Base-by-base conservation (phyloP, 345 rosid genomes). In the Reutealis trisperma region DNA sequence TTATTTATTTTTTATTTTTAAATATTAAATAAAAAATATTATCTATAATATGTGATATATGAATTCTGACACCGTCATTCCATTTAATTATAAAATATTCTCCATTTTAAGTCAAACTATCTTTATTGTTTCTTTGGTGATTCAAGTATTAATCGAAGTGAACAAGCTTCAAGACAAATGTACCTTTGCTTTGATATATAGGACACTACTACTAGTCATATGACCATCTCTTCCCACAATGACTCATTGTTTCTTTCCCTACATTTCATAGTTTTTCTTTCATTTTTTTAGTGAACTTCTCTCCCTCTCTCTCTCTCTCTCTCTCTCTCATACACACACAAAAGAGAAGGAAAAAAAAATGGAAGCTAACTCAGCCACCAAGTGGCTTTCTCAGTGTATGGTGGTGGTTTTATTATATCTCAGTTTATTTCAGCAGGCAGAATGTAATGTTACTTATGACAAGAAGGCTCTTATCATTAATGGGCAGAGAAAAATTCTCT, bases 401-500 rank as follows among this genome's bases (percentile, higher is more conserved):
- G 5, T 85, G n/a, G 34, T 83, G 57, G n/a, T n/a, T n/a, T 45
- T 80, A 14, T 52, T 80, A 14, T 67, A 30, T 59, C 74, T 80
- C 12, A n/a, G 67, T 77, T 70, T 12, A 47, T 12, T 80, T 47
- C 67, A 69, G 42, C 24, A 77, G 68, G 66, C 63, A 37, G 69
- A 79, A 2, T 83, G 91, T 81, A 78, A 42, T 21, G 89, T 90
- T 8, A 80, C 75, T 16, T 90, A 87, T 78, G 91, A 89, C 73
- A 71, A 66, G 64, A 90, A 85, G 80, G 86, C 92, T 49, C 83
- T 90, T 58, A 75, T 86, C 77, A 89, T 90, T 67, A 79, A 84
- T 80, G 91, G 91, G 9, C 81, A 81, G 37, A 85, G 82, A 65
- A 90, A 84, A 83, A 80, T 90, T 54, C 89, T 89, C 74, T 85